Evolutionary conservation across 441 rosid species (phyloP).

Genomic region (Pelargonium citronellum): DNA sequence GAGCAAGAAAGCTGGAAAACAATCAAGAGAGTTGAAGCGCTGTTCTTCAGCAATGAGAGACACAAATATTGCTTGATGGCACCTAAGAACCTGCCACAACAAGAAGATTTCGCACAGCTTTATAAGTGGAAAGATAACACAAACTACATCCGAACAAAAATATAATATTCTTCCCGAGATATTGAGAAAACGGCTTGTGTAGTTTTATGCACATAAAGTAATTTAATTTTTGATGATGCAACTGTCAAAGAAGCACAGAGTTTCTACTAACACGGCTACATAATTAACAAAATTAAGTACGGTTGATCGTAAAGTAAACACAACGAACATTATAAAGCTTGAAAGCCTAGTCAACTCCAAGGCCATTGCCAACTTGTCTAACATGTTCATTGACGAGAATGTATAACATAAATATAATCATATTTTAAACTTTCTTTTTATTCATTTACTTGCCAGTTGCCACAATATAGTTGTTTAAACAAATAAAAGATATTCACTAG

Average conservation of each 20-base stretch:
- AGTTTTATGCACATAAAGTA: neutral
- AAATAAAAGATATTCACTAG: neutral
- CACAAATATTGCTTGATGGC: constrained; percentile 95
- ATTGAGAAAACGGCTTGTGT: too few species aligned
- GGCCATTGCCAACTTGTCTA: neutral
- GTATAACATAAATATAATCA: neutral
- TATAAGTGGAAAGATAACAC: neutral
- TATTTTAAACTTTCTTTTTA: neutral
- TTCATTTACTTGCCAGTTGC: neutral
- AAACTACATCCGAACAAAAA: neutral
- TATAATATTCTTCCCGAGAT: neutral
- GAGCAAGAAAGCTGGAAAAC: constrained; percentile 99
- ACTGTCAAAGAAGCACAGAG: neutral
- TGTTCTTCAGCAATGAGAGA: constrained; percentile 86
- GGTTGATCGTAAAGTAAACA: neutral
- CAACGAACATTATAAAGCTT: neutral
- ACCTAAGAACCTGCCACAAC: constrained; percentile 77
- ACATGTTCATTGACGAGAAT: neutral
- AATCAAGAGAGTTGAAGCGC: constrained; percentile 88
- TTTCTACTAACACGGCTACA: neutral
- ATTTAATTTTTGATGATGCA: too few species aligned
- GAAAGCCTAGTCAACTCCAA: neutral
- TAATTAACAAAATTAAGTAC: too few species aligned
- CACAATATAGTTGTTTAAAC: neutral
- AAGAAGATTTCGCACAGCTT: neutral